Base-by-base conservation (phyloP, 495 filamentous ascomycete genomes). In the Cenococcum geophilum region DNA sequence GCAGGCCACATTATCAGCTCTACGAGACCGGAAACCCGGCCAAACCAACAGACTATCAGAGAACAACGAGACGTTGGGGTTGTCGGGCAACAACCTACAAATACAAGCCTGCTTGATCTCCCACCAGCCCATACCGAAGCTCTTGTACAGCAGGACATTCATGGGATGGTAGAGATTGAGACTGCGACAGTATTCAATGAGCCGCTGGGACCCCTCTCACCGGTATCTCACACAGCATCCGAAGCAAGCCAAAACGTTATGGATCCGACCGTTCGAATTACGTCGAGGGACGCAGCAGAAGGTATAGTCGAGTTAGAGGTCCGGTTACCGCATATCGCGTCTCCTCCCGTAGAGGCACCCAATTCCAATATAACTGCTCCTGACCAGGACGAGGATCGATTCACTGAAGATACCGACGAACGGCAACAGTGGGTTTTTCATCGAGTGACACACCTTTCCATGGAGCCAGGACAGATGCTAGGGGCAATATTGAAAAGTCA, bases 221-320 rank as follows among this genome's bases (percentile, higher is more conserved):
- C 57, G 23, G 21, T 42, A 40, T 66, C 64, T 5, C 64, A 60
- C 23, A 67, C 60, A 37, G 60, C 60, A 6, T 63, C 60, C n/a
- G 36, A 63, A 61, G 40, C 57, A 40, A 64, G 61, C 42, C 57
- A 54, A 35, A 37, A 64, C 18, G 61, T 50, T 6, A 52, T 57
- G 37, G 61, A 68, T 25, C 65, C 65, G 54, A 54, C 57, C 12
- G 63, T 68, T 35, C 65, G 65, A 25, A 68, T 68, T 47, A 68
- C 61, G 8, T 64, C 61, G n/a, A 56, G 65, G 57, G 65, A 64
- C 12, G 65, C 57, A 18, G 48, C 57, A 51, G 65, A 64, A 12
- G 65, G 65, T 5, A 64, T 64, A 32, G 65, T 68, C 9, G 61
- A 68, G 37, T 58, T 68, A 53, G 65, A 68, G 57, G 65, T 68